A percentile compares a stretch with the other conserved stretches of the same genome.
phyloP scores from a whole-genome alignment of 345 rosid genomes.

The Lepidium africanum region DNA sequence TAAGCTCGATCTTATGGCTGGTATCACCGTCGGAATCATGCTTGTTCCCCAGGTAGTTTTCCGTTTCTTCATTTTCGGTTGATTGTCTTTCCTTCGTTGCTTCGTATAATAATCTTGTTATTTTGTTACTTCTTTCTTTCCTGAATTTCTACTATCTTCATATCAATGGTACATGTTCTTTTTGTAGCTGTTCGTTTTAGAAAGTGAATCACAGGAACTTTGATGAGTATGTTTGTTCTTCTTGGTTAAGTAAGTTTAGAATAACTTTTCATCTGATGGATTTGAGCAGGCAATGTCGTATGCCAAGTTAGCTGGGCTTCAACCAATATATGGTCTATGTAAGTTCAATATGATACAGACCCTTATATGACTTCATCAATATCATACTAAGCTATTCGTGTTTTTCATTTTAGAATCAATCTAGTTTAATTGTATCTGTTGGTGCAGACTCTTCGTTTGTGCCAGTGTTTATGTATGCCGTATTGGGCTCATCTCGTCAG shows the following conservation, averaged over 20 bases:
- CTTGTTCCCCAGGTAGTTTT: constrained; percentile 84
- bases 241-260: neutral
- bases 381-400: neutral
- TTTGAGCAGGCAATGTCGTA: constrained; percentile 91
- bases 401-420: neutral
- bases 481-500: constrained; percentile 96
- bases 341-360: constrained; percentile 32
- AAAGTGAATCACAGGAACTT: neutral
- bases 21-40: constrained; percentile 86
- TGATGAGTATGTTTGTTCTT: neutral
- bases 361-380: neutral
- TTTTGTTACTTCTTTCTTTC: neutral
- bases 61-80: neutral
- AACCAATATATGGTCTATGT: constrained; percentile 88
- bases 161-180: neutral
- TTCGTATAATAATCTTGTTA: neutral
- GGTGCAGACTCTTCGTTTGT: constrained; percentile 79
- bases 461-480: constrained; percentile 73
- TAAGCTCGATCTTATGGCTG: constrained; percentile 88
- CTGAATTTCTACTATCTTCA: neutral
- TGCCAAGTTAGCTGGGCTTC: constrained; percentile 93
- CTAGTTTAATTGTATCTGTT: constrained; percentile 8
- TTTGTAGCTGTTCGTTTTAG: neutral
- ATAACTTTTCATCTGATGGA: constrained; percentile 22
- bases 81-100: neutral